These are phyloP conservation scores for Pythium plurisporium DNA, from an alignment of 352 stramenopile genomes.

Conservation along the genomic window DNA sequence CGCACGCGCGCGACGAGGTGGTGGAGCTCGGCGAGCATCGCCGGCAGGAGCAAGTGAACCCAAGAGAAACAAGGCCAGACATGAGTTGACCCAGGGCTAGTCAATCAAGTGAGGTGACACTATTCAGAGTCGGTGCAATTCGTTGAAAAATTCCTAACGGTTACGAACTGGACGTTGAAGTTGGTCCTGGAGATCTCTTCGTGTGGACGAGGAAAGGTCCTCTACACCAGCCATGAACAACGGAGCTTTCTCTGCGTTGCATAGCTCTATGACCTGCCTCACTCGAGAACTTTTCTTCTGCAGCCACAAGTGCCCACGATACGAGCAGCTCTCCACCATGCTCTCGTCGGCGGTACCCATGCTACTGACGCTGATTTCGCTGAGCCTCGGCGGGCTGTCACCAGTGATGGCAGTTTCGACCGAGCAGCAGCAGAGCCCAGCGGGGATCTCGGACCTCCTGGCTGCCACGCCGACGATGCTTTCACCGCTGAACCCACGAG, in stretches of 20 bases:
- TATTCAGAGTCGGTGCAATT: too few relatives aligned
- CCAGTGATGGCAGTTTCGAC: not conserved
- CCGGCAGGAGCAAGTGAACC: not conserved
- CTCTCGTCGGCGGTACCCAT: not conserved
- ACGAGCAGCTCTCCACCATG: not conserved
- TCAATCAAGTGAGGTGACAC: not conserved
- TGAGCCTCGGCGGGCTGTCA: not conserved
- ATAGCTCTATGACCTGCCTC: not conserved
- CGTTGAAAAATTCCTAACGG: too few relatives aligned
- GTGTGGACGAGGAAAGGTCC: not conserved
- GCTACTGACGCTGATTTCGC: not conserved
- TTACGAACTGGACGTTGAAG: slow-evolving; percentile 15
- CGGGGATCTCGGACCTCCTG: slow-evolving; percentile 9
- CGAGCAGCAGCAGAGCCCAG: not conserved
- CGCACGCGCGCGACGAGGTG: slow-evolving; percentile 2
- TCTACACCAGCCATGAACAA: too few relatives aligned
- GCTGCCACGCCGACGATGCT: slow-evolving; percentile 13
- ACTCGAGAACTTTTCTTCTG: not conserved
- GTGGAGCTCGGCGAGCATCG: not conserved
- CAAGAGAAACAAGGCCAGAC: not conserved
- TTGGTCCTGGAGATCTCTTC: not conserved
- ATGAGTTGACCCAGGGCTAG: not conserved
- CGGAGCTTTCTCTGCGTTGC: not conserved
- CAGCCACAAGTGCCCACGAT: not conserved
- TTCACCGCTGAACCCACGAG: not conserved